A percentile compares a stretch with the other conserved stretches of the same genome.
phyloP scores from a whole-genome alignment of 768 basidiomycete genomes.

The Ephemerocybe angulata region DNA sequence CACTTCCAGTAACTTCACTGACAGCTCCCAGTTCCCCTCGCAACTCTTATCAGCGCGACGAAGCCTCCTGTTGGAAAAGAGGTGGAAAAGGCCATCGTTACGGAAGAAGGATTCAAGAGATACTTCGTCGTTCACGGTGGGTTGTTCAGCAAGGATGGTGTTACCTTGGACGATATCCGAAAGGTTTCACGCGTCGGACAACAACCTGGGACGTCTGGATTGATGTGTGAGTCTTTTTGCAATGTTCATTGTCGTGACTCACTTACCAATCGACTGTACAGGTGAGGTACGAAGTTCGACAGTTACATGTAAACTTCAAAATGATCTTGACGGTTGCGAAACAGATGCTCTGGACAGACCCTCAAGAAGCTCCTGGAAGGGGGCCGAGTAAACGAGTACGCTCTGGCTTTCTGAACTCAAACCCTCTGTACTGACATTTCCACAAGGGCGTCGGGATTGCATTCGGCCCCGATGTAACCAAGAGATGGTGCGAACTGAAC shows the following conservation, averaged over 20 bases:
- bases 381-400: slow-evolving; percentile 94
- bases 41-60: slow-evolving; percentile 79
- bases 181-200: slow-evolving; percentile 82
- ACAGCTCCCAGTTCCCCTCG: slow-evolving; percentile 68
- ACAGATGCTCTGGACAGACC: slow-evolving; percentile 94
- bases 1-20: slow-evolving; percentile 1
- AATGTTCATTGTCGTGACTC: slow-evolving; percentile 9
- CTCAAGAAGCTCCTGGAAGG: slow-evolving; percentile 81
- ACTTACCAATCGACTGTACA: slow-evolving; percentile 21
- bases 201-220: slow-evolving; percentile 91
- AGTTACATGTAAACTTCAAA: slow-evolving; percentile 3
- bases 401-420: slow-evolving; percentile 8
- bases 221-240: slow-evolving; percentile 74
- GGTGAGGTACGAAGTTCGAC: slow-evolving; percentile 52
- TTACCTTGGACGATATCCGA: slow-evolving; percentile 91
- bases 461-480: slow-evolving; percentile 94
- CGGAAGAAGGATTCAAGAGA: slow-evolving; percentile 76
- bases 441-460: slow-evolving; percentile 87
- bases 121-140: slow-evolving; percentile 97
- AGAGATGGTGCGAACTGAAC: slow-evolving; percentile 84
- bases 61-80: slow-evolving; percentile 45
- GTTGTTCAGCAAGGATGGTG: slow-evolving; percentile 89
- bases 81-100: slow-evolving; percentile 61
- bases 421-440: slow-evolving; percentile 3
- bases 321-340: slow-evolving; percentile 10